These are phyloP conservation scores for Dictyostelium firmibasis DNA, from an alignment of 78 protist species.

Conservation along the genomic window DNA sequence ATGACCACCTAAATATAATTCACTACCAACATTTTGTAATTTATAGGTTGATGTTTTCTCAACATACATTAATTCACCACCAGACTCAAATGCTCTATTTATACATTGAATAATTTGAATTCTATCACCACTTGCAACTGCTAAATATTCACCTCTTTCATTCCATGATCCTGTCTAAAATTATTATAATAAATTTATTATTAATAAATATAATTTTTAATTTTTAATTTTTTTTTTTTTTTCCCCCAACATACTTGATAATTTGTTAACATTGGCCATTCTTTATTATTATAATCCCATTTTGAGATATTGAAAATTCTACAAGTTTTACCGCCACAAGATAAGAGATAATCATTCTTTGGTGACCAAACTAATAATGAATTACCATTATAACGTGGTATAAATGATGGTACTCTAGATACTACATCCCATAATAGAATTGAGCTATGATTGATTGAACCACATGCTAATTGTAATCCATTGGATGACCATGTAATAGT, in stretches of 20 bases:
- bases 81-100: conserved; percentile 62
- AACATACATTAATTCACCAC: conserved; percentile 32
- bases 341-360: neutral
- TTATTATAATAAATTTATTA: neutral
- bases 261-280: conserved; percentile 27
- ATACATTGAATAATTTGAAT: conserved; percentile 36
- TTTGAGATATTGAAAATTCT: conserved; percentile 54
- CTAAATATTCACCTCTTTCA: conserved; percentile 31
- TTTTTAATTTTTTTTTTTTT: neutral
- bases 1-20: conserved; percentile 43
- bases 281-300: conserved; percentile 49
- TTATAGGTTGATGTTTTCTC: conserved; percentile 58
- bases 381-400: conserved; percentile 53
- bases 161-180: conserved; percentile 43
- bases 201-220: neutral
- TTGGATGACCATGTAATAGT: conserved; percentile 49
- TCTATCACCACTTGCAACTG: conserved; percentile 24
- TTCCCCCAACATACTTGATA: conserved; percentile 27
- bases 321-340: neutral
- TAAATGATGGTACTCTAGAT: conserved; percentile 33
- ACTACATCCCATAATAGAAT: conserved; percentile 64
- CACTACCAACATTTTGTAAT: neutral
- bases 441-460: neutral
- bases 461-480: conserved; percentile 51
- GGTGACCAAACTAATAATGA: conserved; percentile 6